These are phyloP conservation scores for Ophiosphaerella narmari DNA, from an alignment of 2,329 filamentous ascomycete species.

Conservation along the genomic window DNA sequence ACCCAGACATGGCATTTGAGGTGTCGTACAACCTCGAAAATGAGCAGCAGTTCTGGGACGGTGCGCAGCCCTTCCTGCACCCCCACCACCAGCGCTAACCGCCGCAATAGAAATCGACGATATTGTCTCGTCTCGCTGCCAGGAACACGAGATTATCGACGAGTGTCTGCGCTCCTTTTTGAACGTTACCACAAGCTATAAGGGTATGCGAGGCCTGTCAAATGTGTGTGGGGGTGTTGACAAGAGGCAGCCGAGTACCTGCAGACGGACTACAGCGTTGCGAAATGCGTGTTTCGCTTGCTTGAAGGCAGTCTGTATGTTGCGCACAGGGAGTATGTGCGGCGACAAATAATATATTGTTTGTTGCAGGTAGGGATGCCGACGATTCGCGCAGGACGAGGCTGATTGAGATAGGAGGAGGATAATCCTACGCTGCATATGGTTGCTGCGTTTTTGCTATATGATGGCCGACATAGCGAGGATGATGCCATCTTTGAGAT, in stretches of 20 bases:
- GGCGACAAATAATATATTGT: conserved; percentile 89
- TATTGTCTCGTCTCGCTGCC: conserved; percentile 64
- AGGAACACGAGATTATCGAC: conserved; percentile 73
- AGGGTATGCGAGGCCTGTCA: conserved; percentile 52
- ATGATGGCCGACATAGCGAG: conserved; percentile 81
- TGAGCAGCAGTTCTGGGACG: conserved; percentile 87
- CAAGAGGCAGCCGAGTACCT: conserved; percentile 66
- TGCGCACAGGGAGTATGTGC: conserved; percentile 80
- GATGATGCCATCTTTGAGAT: conserved; percentile 76
- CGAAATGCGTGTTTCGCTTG: conserved; percentile 78
- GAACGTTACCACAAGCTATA: conserved; percentile 73
- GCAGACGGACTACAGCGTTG: conserved; percentile 76
- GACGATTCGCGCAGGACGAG: neutral
- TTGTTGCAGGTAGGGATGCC: conserved; percentile 65
- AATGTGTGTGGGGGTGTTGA: conserved; percentile 18
- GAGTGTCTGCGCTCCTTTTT: conserved; percentile 85
- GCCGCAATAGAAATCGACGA: conserved; percentile 64
- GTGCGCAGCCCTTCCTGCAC: conserved; percentile 56
- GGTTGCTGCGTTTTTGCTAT: conserved; percentile 80
- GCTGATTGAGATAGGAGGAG: conserved; percentile 70
- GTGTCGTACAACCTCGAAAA: conserved; percentile 71
- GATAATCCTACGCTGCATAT: conserved; percentile 78
- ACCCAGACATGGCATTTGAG: conserved; percentile 67
- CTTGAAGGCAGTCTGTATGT: conserved; percentile 76
- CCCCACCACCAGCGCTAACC: conserved; percentile 31